Percentiles rank a stretch among this genome's conserved stretches.
These are phyloP conservation scores for Cyphellophora attinorum DNA, from an alignment of 2,329 filamentous ascomycete species.

Conservation along the genomic window DNA sequence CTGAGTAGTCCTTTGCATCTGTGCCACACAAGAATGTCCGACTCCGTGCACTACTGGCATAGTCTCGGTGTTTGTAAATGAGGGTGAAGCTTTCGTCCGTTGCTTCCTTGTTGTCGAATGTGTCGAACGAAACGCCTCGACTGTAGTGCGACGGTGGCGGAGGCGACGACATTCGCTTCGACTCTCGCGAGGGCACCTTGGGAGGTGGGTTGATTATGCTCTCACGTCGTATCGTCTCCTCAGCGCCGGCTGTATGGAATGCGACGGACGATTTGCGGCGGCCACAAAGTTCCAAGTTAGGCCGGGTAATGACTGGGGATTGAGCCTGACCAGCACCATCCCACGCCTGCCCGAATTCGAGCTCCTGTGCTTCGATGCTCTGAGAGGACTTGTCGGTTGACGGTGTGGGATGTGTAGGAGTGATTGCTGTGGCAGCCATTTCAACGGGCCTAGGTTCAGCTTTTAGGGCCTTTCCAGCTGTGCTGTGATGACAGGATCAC, in stretches of 20 bases:
- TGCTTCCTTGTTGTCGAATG: slow-evolving; percentile 57
- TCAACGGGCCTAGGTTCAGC: no score
- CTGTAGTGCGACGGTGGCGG: slow-evolving; percentile 49
- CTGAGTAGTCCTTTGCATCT: slow-evolving; percentile 84
- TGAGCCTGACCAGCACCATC: slow-evolving; percentile 12
- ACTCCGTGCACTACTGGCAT: slow-evolving; percentile 68
- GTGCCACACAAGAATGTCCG: slow-evolving; percentile 85
- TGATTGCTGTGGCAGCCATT: no score
- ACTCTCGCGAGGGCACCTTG: slow-evolving; percentile 4
- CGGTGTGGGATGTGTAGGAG: no score
- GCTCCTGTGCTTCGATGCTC: slow-evolving; percentile 12
- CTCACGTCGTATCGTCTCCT: slow-evolving; percentile 18
- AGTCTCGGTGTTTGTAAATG: slow-evolving; percentile 77
- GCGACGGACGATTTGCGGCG: slow-evolving; percentile 18
- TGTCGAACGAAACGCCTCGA: slow-evolving; percentile 64
- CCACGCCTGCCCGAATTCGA: slow-evolving; percentile 17
- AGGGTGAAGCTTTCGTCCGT: slow-evolving; percentile 69
- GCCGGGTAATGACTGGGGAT: slow-evolving; percentile 2
- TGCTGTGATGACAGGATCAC: neutral
- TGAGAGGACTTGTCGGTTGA: neutral
- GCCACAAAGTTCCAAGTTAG: slow-evolving; percentile 6
- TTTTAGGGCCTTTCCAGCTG: no score
- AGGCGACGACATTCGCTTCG: slow-evolving; percentile 25
- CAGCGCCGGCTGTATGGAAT: slow-evolving; percentile 17
- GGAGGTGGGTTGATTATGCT: slow-evolving; percentile 12